Percentiles rank a stretch among this genome's conserved stretches.
Evolutionary conservation across 352 stramenopile genomes (phyloP).

Genomic region (Globisporangium acanthophoron): DNA sequence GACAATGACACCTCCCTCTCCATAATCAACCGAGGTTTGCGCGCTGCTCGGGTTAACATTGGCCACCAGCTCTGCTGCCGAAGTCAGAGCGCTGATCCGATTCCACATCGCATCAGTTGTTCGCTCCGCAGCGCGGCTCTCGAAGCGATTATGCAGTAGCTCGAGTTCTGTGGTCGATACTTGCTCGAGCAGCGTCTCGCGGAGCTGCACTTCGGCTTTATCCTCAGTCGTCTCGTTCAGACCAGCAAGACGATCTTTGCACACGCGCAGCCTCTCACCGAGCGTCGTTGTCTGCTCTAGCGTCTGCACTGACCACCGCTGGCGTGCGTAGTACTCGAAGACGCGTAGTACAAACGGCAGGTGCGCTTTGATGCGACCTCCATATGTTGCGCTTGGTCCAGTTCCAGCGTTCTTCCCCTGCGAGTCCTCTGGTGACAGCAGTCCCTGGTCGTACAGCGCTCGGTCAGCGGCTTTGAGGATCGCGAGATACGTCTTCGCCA

Average conservation of each 20-base stretch:
- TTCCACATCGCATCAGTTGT: conserved; percentile 16
- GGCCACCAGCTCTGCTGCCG: not conserved
- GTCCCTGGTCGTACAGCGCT: conserved; percentile 12
- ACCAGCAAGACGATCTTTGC: conserved; percentile 12
- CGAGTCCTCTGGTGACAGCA: not conserved
- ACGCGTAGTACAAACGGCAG: conserved; percentile 13
- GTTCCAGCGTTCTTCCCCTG: not conserved
- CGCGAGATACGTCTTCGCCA: conserved; percentile 17
- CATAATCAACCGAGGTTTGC: not conserved
- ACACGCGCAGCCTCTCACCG: conserved; percentile 15
- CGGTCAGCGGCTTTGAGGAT: conserved; percentile 19
- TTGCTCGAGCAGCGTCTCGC: conserved; percentile 1
- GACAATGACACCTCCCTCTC: not conserved
- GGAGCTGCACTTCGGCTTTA: conserved; percentile 9
- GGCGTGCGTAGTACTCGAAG: conserved; percentile 24
- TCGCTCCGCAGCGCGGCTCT: conserved; percentile 26
- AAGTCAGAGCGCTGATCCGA: not conserved
- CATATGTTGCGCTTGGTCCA: conserved; percentile 1
- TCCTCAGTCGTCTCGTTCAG: not conserved
- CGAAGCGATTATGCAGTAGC: conserved; percentile 29
- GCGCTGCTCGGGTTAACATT: not conserved
- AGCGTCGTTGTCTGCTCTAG: conserved; percentile 22
- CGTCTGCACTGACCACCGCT: conserved; percentile 22
- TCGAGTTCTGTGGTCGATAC: conserved; percentile 8
- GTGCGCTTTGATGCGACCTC: conserved; percentile 1